Evolutionary conservation across 768 basidiomycete species (phyloP).

Genomic region (Macrolepiota fuliginosa): DNA sequence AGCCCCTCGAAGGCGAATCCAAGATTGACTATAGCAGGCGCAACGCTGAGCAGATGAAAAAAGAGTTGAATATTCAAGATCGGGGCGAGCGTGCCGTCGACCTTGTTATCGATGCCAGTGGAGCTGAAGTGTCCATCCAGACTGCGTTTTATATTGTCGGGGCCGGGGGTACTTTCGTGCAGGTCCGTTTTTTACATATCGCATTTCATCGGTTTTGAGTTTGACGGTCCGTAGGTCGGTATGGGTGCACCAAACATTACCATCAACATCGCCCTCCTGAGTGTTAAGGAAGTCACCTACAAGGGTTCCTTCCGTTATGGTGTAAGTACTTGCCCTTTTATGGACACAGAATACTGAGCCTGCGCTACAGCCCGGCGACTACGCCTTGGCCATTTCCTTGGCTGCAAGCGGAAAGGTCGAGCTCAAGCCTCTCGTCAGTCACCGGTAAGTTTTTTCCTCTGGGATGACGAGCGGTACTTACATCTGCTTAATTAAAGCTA

Average conservation of each 20-base stretch:
- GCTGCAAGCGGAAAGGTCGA: conserved; percentile 81
- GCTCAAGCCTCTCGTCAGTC: conserved; percentile 86
- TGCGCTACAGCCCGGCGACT: conserved; percentile 68
- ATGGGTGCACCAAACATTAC: conserved; percentile 79
- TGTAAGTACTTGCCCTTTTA: conserved; percentile 34
- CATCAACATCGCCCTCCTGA: conserved; percentile 67
- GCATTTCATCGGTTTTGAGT: not conserved
- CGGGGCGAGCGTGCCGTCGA: conserved; percentile 74
- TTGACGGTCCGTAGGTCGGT: conserved; percentile 55
- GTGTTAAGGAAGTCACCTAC: conserved; percentile 76
- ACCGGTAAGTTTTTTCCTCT: conserved; percentile 49
- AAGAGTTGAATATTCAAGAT: conserved; percentile 64
- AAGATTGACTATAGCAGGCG: conserved; percentile 70
- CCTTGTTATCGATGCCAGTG: conserved; percentile 88
- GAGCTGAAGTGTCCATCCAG: conserved; percentile 90
- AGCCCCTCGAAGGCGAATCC: conserved; percentile 59
- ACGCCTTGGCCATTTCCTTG: conserved; percentile 81
- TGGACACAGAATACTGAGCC: not conserved
- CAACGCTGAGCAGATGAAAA: conserved; percentile 65
- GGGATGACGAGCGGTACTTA: not conserved
- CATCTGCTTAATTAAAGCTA: conserved; percentile 44
- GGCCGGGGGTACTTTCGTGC: conserved; percentile 72
- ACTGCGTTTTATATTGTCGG: conserved; percentile 77
- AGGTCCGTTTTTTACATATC: conserved; percentile 38
- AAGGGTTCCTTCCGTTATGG: conserved; percentile 94